Conservation (phyloP, 345 rosid genomes). For the Linum tenue region DNA sequence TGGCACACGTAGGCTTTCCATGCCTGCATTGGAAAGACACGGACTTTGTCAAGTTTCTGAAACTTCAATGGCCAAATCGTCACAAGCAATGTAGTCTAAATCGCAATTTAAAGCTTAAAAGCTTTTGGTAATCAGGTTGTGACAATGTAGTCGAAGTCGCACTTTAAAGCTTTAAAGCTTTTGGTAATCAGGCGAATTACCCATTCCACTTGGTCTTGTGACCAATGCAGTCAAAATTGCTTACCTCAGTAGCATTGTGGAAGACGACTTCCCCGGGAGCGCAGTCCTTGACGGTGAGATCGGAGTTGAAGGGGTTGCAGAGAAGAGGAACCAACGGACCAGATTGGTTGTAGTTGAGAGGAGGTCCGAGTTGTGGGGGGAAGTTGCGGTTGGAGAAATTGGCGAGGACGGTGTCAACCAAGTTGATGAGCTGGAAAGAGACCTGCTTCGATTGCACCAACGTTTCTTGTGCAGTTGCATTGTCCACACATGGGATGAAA, state of each 20-base stretch:
- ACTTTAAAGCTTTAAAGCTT: too few relatives aligned
- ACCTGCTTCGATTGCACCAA: conserved; percentile 14
- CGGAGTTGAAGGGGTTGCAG: conserved; percentile 24
- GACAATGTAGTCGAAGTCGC: too few relatives aligned
- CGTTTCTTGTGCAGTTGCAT: conserved; percentile 24
- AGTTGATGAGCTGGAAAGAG: conserved; percentile 11
- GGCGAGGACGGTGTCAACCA: conserved; percentile 21
- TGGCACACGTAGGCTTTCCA: conserved; percentile 10
- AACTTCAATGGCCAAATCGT: not conserved
- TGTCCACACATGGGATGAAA: conserved; percentile 26
- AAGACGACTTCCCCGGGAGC: conserved; percentile 22
- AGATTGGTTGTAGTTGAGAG: conserved; percentile 23
- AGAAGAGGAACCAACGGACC: conserved; percentile 27
- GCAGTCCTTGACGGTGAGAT: conserved; percentile 17
- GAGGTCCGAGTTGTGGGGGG: conserved; percentile 10
- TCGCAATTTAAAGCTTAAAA: too few relatives aligned
- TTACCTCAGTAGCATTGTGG: conserved; percentile 23
- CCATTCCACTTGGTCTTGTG: too few relatives aligned
- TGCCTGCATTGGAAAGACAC: conserved; percentile 6
- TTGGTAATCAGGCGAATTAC: too few relatives aligned
- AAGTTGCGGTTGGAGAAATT: conserved; percentile 15
- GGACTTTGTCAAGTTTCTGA: not conserved
- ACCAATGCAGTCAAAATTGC: too few relatives aligned
- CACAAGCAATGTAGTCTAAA: too few relatives aligned
- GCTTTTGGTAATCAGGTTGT: too few relatives aligned